Conservation (phyloP, 805 yeast genomes). For the Monosporozyma siamensis region DNA sequence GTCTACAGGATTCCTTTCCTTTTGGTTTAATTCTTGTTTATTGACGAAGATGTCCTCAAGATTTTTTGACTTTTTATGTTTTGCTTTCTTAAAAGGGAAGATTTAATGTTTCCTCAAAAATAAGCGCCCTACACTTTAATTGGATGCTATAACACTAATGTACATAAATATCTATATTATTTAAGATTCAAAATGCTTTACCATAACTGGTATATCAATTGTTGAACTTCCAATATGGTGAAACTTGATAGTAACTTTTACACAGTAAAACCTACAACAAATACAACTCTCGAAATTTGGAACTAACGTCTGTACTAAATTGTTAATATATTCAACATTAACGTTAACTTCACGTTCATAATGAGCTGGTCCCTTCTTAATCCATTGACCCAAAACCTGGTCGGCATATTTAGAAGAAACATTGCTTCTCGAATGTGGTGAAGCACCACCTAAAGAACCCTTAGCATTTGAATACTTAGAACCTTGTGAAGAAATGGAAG, state of each 20-base stretch:
- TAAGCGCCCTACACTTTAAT: slow-evolving; percentile 29
- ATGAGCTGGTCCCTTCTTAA: slow-evolving; percentile 9
- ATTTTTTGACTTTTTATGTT: too few species aligned
- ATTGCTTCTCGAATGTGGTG: slow-evolving; percentile 1
- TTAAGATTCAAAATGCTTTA: slow-evolving; percentile 19
- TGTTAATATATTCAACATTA: slow-evolving; percentile 35
- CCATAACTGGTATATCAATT: slow-evolving; percentile 32
- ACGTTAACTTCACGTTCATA: slow-evolving; percentile 26
- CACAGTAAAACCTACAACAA: slow-evolving; percentile 48
- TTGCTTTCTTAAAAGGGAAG: too few species aligned
- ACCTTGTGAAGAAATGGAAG: not conserved
- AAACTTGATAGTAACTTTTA: slow-evolving; percentile 40
- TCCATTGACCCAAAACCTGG: slow-evolving; percentile 19
- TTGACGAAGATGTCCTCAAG: too few species aligned
- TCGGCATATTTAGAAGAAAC: slow-evolving; percentile 16
- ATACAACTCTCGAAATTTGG: slow-evolving; percentile 60
- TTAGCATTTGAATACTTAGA: not conserved
- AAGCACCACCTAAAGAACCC: not conserved
- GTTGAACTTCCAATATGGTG: slow-evolving; percentile 30
- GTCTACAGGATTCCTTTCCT: too few species aligned
- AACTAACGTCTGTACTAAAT: slow-evolving; percentile 40
- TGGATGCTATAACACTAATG: slow-evolving; percentile 24
- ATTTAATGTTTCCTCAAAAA: too few species aligned
- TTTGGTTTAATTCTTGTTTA: too few species aligned
- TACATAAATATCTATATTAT: not conserved